Percentiles rank a stretch among this genome's conserved stretches.
Evolutionary conservation across 371 early-diverging fungal species (phyloP).

Genomic region (Lichtheimia ramosa): DNA sequence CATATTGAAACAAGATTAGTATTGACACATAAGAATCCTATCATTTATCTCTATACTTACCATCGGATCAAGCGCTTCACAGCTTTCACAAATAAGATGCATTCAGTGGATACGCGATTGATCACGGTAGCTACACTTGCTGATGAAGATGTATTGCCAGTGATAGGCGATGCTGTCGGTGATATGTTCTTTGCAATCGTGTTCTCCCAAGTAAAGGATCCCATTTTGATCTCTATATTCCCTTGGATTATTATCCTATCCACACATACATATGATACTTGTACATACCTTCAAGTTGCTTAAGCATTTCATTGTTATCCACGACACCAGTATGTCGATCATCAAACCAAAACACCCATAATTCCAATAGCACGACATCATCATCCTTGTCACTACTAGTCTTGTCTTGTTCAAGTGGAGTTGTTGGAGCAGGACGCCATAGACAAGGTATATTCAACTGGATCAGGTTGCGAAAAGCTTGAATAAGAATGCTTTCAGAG

Average conservation of each 20-base stretch:
- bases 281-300: slow-evolving; percentile 41
- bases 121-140: slow-evolving; percentile 16
- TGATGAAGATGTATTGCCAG: slow-evolving; percentile 21
- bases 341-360: slow-evolving; percentile 57
- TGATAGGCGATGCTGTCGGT: slow-evolving; percentile 35
- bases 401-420: not conserved
- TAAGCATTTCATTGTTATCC: slow-evolving; percentile 32
- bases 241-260: not conserved
- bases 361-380: slow-evolving; percentile 20
- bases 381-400: slow-evolving; percentile 13
- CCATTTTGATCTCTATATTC: slow-evolving; percentile 34
- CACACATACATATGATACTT: not conserved
- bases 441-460: slow-evolving; percentile 30
- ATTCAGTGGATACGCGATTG: slow-evolving; percentile 33
- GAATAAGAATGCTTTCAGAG: slow-evolving; percentile 20
- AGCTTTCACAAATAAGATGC: slow-evolving; percentile 36
- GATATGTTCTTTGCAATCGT: slow-evolving; percentile 21
- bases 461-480: slow-evolving; percentile 32
- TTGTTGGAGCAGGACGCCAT: slow-evolving; percentile 24
- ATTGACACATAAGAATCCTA: not conserved
- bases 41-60: slow-evolving; percentile 23
- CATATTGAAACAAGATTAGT: not conserved
- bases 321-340: slow-evolving; percentile 46
- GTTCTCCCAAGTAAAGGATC: slow-evolving; percentile 51
- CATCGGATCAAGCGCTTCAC: slow-evolving; percentile 32